Base-by-base conservation (phyloP, 176 grass and related monocot species). In the Carex littledalei region DNA sequence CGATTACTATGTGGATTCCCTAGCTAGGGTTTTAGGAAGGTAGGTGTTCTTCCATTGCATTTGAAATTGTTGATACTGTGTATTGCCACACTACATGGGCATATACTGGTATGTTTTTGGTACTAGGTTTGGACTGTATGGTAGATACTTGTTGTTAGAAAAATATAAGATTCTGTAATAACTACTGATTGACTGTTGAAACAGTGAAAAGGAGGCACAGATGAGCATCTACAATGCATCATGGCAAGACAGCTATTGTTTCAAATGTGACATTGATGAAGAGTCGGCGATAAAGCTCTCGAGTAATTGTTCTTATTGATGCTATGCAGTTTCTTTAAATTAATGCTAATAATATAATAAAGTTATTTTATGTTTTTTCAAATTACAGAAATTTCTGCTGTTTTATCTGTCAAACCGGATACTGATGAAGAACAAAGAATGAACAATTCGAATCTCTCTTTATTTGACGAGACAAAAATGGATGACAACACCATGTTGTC, bases 211-310 rank as follows among this genome's bases (percentile, higher is more conserved):
- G 78, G 92, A 97, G 52, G 94, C 92, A 18, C 92, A 93, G 64
- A 97, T 91, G 90, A 54, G 91, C 83, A 97, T 97, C 15, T 97
- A 90, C 18, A 59, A 89, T 65, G 90, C 95, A 61, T 93, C 87
- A 14, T 97, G 94, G 92, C 87, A 87, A 66, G 86, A 62, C 24
- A 75, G 77, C 12, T 97, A 87, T 61, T 69, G 78, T 34, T 97
- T 97, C 77, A 83, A 81, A 86, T 97, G 92, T 63, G 89, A 97
- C 60, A 94, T 97, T 43, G 84, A 91, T 5, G 86, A 91, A 53
- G 84, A 88, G 21, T 87, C 84, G 0, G 90, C 87, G 0, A 80
- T 41, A 41, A 79, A 94, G 71, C 92, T 97, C 83, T 86, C 92
- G 26, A 84, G 95, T 97, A 90, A 79, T 79, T 89, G 72, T 11